Conservation (phyloP, 140 eudicot species). For the Anethum foeniculum region DNA sequence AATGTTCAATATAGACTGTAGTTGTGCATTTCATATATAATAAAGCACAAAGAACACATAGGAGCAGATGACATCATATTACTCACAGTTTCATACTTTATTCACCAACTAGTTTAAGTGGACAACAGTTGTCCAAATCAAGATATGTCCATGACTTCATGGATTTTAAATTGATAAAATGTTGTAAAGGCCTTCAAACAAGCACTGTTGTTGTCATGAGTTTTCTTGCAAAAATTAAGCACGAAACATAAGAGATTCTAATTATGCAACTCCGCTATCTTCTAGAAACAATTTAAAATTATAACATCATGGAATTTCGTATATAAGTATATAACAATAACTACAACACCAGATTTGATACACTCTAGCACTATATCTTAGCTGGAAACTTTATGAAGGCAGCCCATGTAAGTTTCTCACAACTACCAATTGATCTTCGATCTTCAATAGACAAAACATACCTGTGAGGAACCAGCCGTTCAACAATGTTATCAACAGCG, state of each 20-base stretch:
- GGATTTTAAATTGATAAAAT: neutral
- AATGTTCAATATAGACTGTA: neutral
- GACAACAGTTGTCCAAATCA: neutral
- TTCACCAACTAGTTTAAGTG: neutral
- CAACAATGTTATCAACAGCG: conserved; percentile 97
- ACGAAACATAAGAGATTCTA: neutral
- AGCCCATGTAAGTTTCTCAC: neutral
- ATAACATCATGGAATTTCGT: neutral
- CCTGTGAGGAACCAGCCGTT: conserved; percentile 94
- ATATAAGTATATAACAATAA: neutral
- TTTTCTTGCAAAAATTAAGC: neutral
- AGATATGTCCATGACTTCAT: neutral
- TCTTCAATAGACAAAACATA: conserved; percentile 13
- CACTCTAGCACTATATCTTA: neutral
- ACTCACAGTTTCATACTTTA: neutral
- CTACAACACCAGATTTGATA: neutral
- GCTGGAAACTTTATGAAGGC: conserved; percentile 1
- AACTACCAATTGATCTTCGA: neutral
- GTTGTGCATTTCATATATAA: neutral
- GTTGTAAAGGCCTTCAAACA: neutral
- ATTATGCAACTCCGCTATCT: neutral
- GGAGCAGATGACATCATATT: neutral
- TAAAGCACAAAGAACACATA: neutral
- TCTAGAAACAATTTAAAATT: neutral
- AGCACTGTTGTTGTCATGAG: neutral